Base-by-base conservation (phyloP, 331 rosid genomes). In the Quercus lobata region DNA sequence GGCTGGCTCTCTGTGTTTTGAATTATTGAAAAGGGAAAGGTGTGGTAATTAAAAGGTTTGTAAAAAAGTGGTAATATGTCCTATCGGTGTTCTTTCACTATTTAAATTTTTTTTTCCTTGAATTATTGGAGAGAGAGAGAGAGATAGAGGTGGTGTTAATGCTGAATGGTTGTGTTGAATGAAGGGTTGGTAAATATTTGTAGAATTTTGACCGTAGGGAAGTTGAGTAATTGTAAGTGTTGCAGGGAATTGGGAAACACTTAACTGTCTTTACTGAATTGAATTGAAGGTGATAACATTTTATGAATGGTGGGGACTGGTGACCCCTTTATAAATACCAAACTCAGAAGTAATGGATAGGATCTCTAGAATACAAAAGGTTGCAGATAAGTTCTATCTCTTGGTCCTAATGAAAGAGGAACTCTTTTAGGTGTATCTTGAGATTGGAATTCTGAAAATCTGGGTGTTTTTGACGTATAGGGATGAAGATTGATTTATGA, bases 341-440 rank as follows among this genome's bases (percentile, higher is more conserved):
- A 81, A 74, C 80, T 73, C 65, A 70, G 70, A 86, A 82, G 75
- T 74, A 56, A 71, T 85, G 86, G 76, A 82, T 27, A 44, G 80
- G 75, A 78, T 69, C 80, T 80, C 77, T 72, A 56, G 44, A 80
- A 60, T 60, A 58, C 61, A 46, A 29, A 75, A 68, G 76, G 78
- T 63, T 71, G 79, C 82, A 55, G 52, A 37, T 21, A 70, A 60
- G n/a, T 77, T 49, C 72, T 69, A 63, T 69, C 30, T 62, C 82
- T 86, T 58, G 66, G 82, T 82, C 24, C 25, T 37, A 46, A 21
- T 58, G 57, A 72, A 76, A 74, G 18, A 72, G 41, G 57, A 62
- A 17, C 46, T 70, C 78, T 78, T 37, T 53, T 25, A 61, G 66
- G 69, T 49, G 68, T 68, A 57, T 78, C 74, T 57, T 61, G 57